Evolutionary conservation across 768 basidiomycete species (phyloP).

Genomic region (Myochromella boudieri): DNA sequence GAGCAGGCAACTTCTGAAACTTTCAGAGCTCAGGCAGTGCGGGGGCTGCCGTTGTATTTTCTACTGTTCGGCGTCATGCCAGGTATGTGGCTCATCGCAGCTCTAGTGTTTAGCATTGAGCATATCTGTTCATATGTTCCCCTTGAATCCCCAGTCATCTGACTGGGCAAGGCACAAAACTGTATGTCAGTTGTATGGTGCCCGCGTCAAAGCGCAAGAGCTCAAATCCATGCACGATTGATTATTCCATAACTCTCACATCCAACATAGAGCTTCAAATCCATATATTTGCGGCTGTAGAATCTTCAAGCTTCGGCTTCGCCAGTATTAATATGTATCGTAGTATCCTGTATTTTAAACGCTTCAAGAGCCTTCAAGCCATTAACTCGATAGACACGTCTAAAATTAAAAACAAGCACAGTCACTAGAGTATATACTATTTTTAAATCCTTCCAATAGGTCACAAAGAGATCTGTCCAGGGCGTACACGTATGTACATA

Average conservation of each 20-base stretch:
- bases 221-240: not conserved
- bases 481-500: not conserved
- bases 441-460: not conserved
- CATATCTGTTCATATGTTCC: not conserved
- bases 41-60: not conserved
- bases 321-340: too few relatives aligned
- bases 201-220: not conserved
- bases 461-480: too few relatives aligned
- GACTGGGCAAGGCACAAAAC: constrained; percentile 1
- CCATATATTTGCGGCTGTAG: too few relatives aligned
- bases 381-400: too few relatives aligned
- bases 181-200: not conserved
- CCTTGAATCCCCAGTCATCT: not conserved
- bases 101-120: not conserved
- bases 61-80: constrained; percentile 4
- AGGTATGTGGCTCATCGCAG: too few relatives aligned
- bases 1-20: too few relatives aligned
- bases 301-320: too few relatives aligned
- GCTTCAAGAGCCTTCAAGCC: too few relatives aligned
- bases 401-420: not conserved
- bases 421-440: not conserved
- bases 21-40: not conserved
- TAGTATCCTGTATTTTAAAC: too few relatives aligned
- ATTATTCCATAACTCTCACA: too few relatives aligned
- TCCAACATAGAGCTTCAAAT: too few relatives aligned